Evolutionary conservation across 495 filamentous ascomycete species (phyloP).

Genomic region (Platismatia glauca): DNA sequence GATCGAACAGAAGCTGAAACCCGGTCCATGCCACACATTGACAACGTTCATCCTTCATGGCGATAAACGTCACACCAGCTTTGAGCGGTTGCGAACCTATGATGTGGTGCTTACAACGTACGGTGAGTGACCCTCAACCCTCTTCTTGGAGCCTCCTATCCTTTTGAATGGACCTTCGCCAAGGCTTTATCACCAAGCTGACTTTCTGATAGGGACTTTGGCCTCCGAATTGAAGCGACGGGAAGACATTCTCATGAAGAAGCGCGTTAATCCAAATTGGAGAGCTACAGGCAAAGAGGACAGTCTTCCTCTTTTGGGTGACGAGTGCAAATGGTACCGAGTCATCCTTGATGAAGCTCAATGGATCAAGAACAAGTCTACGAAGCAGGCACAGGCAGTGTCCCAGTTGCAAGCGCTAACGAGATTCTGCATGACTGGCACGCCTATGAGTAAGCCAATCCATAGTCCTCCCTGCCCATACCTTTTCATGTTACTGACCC

Average conservation of each 20-base stretch:
- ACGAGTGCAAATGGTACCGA: slow-evolving; percentile 63
- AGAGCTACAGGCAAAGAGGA: slow-evolving; percentile 23
- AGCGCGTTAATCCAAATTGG: slow-evolving; percentile 26
- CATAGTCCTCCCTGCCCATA: background rate
- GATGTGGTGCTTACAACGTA: slow-evolving; percentile 91
- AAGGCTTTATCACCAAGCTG: background rate
- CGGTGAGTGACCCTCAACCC: slow-evolving; percentile 1
- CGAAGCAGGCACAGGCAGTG: slow-evolving; percentile 56
- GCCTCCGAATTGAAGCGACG: slow-evolving; percentile 56
- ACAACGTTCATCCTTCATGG: slow-evolving; percentile 60
- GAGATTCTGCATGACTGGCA: slow-evolving; percentile 83
- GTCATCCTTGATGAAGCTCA: slow-evolving; percentile 92
- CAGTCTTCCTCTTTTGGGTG: slow-evolving; percentile 52
- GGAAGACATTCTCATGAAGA: slow-evolving; percentile 34
- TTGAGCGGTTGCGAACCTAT: slow-evolving; percentile 52
- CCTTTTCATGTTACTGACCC: background rate
- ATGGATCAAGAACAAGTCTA: slow-evolving; percentile 78
- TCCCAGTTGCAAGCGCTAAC: slow-evolving; percentile 52
- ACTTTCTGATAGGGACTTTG: slow-evolving; percentile 48
- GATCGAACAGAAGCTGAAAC: slow-evolving; percentile 61
- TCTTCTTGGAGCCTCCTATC: background rate
- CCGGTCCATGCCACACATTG: slow-evolving; percentile 45
- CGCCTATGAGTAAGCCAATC: slow-evolving; percentile 56
- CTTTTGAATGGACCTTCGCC: background rate
- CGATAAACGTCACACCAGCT: slow-evolving; percentile 45